phyloP scores from a whole-genome alignment of 2,329 filamentous ascomycete species.

The Helotiales sp. region DNA sequence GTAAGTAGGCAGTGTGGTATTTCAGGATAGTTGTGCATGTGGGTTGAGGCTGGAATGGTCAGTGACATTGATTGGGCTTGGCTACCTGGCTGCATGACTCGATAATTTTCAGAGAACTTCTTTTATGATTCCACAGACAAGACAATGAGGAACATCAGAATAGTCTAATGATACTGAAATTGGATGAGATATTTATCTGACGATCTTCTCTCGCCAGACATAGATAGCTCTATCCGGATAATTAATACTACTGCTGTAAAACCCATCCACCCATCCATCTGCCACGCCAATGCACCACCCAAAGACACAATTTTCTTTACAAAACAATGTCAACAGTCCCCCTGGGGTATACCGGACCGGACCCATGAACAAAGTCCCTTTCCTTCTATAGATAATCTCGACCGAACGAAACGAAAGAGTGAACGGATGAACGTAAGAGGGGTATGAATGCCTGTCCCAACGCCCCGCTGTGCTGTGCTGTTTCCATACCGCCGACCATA shows the following conservation, averaged over 20 bases:
- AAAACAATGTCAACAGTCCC: conserved; percentile 18
- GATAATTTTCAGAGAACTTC: not conserved
- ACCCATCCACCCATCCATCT: no score
- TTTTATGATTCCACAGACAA: no score
- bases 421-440: conserved; percentile 8
- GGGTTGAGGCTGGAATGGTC: no score
- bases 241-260: not conserved
- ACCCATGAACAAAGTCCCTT: conserved; percentile 9
- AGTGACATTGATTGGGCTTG: not conserved
- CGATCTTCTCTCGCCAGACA: not conserved
- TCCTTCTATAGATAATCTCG: not conserved
- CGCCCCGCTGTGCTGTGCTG: conserved; percentile 31
- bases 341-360: conserved; percentile 23
- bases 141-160: not conserved
- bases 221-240: not conserved
- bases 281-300: conserved; percentile 1
- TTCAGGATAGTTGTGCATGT: not conserved
- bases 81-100: not conserved
- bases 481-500: conserved; percentile 14
- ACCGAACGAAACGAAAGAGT: conserved; percentile 7
- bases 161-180: not conserved
- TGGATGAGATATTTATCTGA: not conserved
- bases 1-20: not conserved
- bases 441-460: conserved; percentile 26
- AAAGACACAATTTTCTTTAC: conserved; percentile 2